Evolutionary conservation across 2,329 filamentous ascomycete species (phyloP), one percentile per base, ranked within the genome.

Genomic region (Pseudonectria foliicola): DNA sequence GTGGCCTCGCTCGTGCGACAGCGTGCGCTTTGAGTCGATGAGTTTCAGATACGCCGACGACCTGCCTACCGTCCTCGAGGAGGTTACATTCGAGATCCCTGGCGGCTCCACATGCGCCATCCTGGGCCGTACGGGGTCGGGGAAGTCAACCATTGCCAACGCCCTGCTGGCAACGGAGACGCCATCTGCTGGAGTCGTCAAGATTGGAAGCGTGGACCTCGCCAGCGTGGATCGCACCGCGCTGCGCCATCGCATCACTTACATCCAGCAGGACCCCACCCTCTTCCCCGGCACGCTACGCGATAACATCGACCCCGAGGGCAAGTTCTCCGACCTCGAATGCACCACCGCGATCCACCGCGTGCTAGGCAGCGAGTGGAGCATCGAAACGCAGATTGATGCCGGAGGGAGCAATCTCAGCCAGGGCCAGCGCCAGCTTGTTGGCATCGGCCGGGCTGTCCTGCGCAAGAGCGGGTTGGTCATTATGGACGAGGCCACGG

Each of bases 41-140:
- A 86, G 83, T 0, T 76, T 95, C 38, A 77, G 77, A 30, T 95
- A 95, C 48, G 86, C 85, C 6, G 76, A 82, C 1, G 75, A 83
- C 39, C 73, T 93, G 0, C 83, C 88, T 0, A 80, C 83, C 0
- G 83, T 86, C 0, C 62, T 95, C 1, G 63, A 68, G 7, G 67
- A 80, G 29, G 68, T 93, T 18, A 77, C 75, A 0, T 79, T 95
- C 41, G 75, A 69, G 2, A 86, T 95, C 34, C 83, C 84, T 0
- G 73, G 72, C 3, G 73, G 74, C 2, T 66, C 73, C 7, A 77
- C 72, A 0, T 76, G 75, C 26, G 73, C 74, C 0, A 75, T 95
- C 6, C 80, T 90, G 1, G 88, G 88, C 2, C 78, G 88, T 25
- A 95, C 89, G 0, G 82, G 85, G 0, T 92, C 85, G 0, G 88